Conservation (phyloP, 2,329 filamentous ascomycete species). For the Cadophora sp. region DNA sequence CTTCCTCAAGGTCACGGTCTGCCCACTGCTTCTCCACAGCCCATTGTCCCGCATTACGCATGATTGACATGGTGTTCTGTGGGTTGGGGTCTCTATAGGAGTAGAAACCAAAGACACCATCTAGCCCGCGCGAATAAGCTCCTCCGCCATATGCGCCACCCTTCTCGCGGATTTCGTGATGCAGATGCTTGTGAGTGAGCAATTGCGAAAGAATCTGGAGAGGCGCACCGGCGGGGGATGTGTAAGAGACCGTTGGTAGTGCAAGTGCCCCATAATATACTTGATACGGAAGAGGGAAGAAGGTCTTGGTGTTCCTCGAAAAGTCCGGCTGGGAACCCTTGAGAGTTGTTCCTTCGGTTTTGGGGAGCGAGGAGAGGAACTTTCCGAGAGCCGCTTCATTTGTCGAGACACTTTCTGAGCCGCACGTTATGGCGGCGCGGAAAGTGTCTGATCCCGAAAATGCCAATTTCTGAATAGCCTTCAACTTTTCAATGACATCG, state of each 20-base stretch:
- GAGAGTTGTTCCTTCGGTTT: conserved; percentile 49
- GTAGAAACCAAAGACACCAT: conserved; percentile 92
- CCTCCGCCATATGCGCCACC: conserved; percentile 95
- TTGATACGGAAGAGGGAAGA: conserved; percentile 95
- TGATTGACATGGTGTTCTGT: conserved; percentile 83
- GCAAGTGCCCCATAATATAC: conserved; percentile 92
- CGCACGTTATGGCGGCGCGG: conserved; percentile 86
- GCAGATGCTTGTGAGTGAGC: conserved; percentile 93
- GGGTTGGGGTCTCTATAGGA: conserved; percentile 97
- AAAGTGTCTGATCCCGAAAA: conserved; percentile 71
- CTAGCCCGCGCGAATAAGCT: conserved; percentile 79
- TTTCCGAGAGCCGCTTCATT: conserved; percentile 75
- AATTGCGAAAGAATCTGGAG: conserved; percentile 90
- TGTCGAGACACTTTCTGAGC: conserved; percentile 69
- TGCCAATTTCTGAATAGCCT: conserved; percentile 81
- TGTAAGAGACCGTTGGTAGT: conserved; percentile 84
- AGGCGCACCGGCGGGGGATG: conserved; percentile 74
- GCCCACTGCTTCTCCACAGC: conserved; percentile 83
- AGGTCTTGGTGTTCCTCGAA: conserved; percentile 70
- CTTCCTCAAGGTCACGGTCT: conserved; percentile 88
- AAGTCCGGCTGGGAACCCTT: conserved; percentile 45
- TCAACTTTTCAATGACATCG: conserved; percentile 82
- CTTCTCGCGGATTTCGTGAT: conserved; percentile 97
- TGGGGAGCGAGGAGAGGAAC: conserved; percentile 72
- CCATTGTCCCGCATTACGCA: conserved; percentile 82